Base-by-base conservation (phyloP, 2,329 filamentous ascomycete genomes). In the Penicillium sp. region DNA sequence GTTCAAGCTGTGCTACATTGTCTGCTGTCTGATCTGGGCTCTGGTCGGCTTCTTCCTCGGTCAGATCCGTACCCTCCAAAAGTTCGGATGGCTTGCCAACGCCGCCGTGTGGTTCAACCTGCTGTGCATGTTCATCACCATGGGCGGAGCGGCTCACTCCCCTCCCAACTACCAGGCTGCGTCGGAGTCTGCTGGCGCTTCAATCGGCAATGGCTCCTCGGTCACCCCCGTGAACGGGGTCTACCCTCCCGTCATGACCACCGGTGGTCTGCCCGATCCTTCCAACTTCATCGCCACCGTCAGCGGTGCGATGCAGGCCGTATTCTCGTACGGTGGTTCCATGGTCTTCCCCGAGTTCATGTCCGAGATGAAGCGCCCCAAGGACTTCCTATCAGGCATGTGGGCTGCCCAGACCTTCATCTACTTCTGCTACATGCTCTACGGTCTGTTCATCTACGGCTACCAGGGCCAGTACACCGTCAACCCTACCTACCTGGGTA, bases 331-430 rank as follows among this genome's bases (percentile, higher is more conserved):
- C 42, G 68, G 69, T 27, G 70, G 71, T 16, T 63, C 69, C 3
- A 69, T 65, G 45, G 54, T 75, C 1, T 76, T 74, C 54, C 60
- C 64, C 23, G 68, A 73, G 28, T 69, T 76, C 34, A 62, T 75
- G 45, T 55, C 64, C 10, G 64, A 68, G 33, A 67, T 68, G 64
- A 56, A 52, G 17, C 57, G 57, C 4, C 65, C 65, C 18, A 53
- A 45, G 27, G 65, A 67, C 30, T 68, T 68, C 47, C 43, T 59
- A 45, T 62, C 58, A 15, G 62, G 47, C 29, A 59, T 67, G 60
- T 52, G 57, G 48, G 55, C 53, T 5, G 65, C 63, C 2, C 60
- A 68, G 37, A 33, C 51, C 9, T 67, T 67, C 40, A 68, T 68
- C 45, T 68, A 62, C 41, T 23, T 54, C 30, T 44, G 55, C 36